A percentile compares a stretch with the other conserved stretches of the same genome.
These are phyloP conservation scores for Claviceps pazoutovae DNA, from an alignment of 2,329 filamentous ascomycete genomes.

Conservation along the genomic window DNA sequence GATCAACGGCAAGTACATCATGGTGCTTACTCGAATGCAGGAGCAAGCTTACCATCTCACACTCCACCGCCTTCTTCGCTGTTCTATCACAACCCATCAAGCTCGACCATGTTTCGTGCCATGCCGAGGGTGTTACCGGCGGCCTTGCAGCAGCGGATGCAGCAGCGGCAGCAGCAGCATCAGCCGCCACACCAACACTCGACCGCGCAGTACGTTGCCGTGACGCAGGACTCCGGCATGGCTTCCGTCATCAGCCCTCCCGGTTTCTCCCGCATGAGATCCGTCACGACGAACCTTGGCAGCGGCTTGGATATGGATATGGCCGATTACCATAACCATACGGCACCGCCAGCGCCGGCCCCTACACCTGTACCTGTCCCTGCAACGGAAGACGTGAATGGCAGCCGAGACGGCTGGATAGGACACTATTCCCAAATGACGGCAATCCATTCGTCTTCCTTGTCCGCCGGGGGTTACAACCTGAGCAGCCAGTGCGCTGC, in stretches of 20 bases:
- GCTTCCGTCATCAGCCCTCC: not conserved
- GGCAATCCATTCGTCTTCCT: not conserved
- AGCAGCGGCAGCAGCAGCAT: slow-evolving; percentile 1
- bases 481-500: not conserved
- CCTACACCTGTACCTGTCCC: not conserved
- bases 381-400: not conserved
- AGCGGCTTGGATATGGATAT: slow-evolving; percentile 4
- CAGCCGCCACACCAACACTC: not conserved
- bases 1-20: not conserved
- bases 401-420: slow-evolving; percentile 2
- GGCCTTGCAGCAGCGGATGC: slow-evolving; percentile 2
- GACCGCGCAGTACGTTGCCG: not conserved
- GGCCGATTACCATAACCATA: not conserved
- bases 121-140: slow-evolving; percentile 2
- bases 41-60: slow-evolving; percentile 1
- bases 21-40: not conserved
- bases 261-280: slow-evolving; percentile 2
- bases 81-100: slow-evolving; percentile 2
- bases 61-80: slow-evolving; percentile 1
- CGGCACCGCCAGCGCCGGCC: not conserved
- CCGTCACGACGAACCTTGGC: not conserved
- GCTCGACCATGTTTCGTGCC: slow-evolving; percentile 1
- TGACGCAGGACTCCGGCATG: not conserved
- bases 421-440: slow-evolving; percentile 3
- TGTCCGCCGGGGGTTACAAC: not conserved